These are phyloP conservation scores for Plantago elongata DNA, from an alignment of 257 asterid species.

Conservation along the genomic window DNA sequence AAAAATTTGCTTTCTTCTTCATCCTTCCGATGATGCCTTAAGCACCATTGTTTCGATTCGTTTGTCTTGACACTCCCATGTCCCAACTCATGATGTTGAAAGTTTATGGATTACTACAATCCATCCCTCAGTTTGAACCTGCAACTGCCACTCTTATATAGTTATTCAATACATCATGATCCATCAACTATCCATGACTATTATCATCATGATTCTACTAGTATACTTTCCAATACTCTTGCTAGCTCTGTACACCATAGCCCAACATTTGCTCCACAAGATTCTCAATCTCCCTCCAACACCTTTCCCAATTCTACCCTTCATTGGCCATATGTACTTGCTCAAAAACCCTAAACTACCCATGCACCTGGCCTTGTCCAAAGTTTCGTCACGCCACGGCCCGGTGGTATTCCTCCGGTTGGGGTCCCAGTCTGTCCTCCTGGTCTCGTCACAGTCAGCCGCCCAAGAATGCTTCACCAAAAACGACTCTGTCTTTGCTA, in stretches of 20 bases:
- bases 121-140: no score
- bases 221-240: slow-evolving; percentile 19
- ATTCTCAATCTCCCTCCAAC: slow-evolving; percentile 43
- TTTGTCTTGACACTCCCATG: no score
- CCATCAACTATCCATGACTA: neutral
- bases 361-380: slow-evolving; percentile 34
- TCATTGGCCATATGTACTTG: slow-evolving; percentile 50
- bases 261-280: slow-evolving; percentile 25
- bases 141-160: no score
- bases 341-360: slow-evolving; percentile 34
- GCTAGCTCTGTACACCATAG: slow-evolving; percentile 22
- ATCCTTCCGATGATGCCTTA: no score
- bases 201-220: neutral
- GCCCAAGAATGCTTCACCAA: slow-evolving; percentile 47
- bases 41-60: no score
- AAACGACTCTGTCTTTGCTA: slow-evolving; percentile 49
- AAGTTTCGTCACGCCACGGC: slow-evolving; percentile 32
- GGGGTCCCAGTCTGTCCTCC: slow-evolving; percentile 46
- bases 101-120: no score
- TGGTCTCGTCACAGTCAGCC: slow-evolving; percentile 42
- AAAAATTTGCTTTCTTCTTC: no score
- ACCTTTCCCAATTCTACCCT: slow-evolving; percentile 40
- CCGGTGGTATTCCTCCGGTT: slow-evolving; percentile 35
- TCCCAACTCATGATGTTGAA: no score
- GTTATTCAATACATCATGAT: no score